phyloP scores from a whole-genome alignment of 495 filamentous ascomycete species.

The Tetracladium setigerum region DNA sequence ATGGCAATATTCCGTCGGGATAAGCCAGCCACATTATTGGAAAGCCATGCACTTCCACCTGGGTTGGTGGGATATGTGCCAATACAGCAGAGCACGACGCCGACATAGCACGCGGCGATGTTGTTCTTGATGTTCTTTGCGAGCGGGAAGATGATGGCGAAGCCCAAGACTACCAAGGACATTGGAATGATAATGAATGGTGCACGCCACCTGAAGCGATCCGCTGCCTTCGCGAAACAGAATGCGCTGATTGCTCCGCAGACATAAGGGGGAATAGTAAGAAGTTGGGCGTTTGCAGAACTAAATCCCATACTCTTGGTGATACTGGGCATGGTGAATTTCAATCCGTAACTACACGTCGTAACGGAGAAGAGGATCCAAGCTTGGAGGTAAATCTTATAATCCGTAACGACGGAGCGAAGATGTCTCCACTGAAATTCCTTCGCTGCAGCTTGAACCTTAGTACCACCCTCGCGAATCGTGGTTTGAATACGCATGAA shows the following conservation, averaged over 20 bases:
- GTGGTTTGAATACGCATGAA: conserved; percentile 5
- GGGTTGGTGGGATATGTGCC: not conserved
- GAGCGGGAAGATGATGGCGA: conserved; percentile 36
- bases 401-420: conserved; percentile 30
- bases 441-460: too few species aligned
- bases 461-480: conserved; percentile 2
- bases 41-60: conserved; percentile 6
- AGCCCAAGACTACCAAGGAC: conserved; percentile 39
- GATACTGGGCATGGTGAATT: conserved; percentile 47
- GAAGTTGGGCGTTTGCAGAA: conserved; percentile 21
- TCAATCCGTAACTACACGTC: conserved; percentile 57
- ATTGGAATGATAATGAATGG: conserved; percentile 40
- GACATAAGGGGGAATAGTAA: conserved; percentile 33
- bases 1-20: conserved; percentile 53
- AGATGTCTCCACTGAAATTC: too few species aligned
- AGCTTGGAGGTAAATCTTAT: conserved; percentile 69
- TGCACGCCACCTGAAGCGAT: conserved; percentile 33
- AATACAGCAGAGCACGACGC: not conserved
- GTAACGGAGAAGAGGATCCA: conserved; percentile 46
- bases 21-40: conserved; percentile 50
- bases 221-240: conserved; percentile 31
- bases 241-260: conserved; percentile 40
- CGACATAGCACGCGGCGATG: conserved; percentile 6
- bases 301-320: conserved; percentile 47
- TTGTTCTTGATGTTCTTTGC: too few species aligned